phyloP scores from a whole-genome alignment of 495 filamentous ascomycete genomes.

The Hypomontagnella monticulosa region DNA sequence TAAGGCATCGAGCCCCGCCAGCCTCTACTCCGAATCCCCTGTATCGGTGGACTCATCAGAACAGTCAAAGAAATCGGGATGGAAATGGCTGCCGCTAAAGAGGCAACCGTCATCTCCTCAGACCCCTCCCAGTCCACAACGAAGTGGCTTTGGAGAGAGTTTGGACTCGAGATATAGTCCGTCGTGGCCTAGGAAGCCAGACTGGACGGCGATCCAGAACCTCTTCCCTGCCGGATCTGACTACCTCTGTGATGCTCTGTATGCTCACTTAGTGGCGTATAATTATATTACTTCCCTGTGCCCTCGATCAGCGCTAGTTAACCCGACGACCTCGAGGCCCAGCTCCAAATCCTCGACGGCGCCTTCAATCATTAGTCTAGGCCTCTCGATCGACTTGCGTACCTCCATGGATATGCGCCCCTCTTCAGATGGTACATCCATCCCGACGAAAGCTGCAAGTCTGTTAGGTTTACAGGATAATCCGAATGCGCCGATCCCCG shows the following conservation, averaged over 20 bases:
- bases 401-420: conserved; percentile 28
- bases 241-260: conserved; percentile 68
- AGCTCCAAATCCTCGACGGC: conserved; percentile 29
- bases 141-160: conserved; percentile 14
- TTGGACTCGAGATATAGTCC: conserved; percentile 24
- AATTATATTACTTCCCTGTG: conserved; percentile 66
- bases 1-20: conserved; percentile 26
- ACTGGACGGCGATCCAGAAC: conserved; percentile 62
- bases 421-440: conserved; percentile 30
- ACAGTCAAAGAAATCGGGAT: conserved; percentile 35
- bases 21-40: conserved; percentile 31
- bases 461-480: conserved; percentile 51
- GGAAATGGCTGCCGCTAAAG: conserved; percentile 42
- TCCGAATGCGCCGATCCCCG: conserved; percentile 34
- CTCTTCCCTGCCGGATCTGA: conserved; percentile 67
- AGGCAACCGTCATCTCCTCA: conserved; percentile 25
- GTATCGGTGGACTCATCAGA: conserved; percentile 19
- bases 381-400: conserved; percentile 27
- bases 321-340: conserved; percentile 30
- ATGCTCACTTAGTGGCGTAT: conserved; percentile 69
- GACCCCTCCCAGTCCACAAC: conserved; percentile 24
- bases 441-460: conserved; percentile 54
- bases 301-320: conserved; percentile 36
- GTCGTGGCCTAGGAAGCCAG: conserved; percentile 29
- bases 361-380: conserved; percentile 23